phyloP scores from a whole-genome alignment of 2,329 filamentous ascomycete genomes.

The Epichloe typhina region DNA sequence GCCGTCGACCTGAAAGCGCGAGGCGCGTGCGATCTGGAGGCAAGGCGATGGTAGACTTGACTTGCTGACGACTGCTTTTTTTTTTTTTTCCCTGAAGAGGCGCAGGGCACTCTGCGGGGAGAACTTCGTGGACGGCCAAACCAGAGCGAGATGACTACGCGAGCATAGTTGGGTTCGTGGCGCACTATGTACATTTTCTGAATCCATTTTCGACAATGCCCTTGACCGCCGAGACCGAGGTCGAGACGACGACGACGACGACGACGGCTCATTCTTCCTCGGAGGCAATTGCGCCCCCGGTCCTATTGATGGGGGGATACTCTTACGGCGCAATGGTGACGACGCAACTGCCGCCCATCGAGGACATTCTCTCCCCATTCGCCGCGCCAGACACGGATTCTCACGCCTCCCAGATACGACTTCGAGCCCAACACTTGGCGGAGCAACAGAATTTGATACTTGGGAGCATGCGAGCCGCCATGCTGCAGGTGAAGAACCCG shows the following conservation, averaged over 20 bases:
- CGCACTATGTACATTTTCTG: constrained; percentile 56
- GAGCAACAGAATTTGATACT: constrained; percentile 43
- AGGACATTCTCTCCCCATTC: constrained; percentile 48
- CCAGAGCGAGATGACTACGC: constrained; percentile 73
- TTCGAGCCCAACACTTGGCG: constrained; percentile 56
- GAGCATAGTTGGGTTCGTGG: constrained; percentile 67
- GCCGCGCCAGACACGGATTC: constrained; percentile 37
- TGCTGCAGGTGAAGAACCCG: constrained; percentile 14
- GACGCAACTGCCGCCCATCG: constrained; percentile 52
- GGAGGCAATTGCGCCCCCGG: constrained; percentile 10
- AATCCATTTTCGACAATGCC: constrained; percentile 20
- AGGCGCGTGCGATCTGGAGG: neutral
- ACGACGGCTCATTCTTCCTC: neutral
- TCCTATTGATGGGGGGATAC: constrained; percentile 67
- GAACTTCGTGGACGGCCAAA: constrained; percentile 76
- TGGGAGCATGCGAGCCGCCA: constrained; percentile 21
- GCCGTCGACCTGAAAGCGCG: neutral
- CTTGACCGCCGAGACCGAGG: neutral
- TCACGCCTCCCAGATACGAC: constrained; percentile 52
- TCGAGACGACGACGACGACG: neutral
- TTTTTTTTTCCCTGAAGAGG: constrained; percentile 56
- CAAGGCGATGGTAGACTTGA: neutral
- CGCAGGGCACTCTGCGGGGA: constrained; percentile 58
- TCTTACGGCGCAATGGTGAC: constrained; percentile 84
- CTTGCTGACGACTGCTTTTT: too few species aligned